phyloP scores from a whole-genome alignment of 2,329 filamentous ascomycete genomes.

The Coniochaeta hoffmannii region DNA sequence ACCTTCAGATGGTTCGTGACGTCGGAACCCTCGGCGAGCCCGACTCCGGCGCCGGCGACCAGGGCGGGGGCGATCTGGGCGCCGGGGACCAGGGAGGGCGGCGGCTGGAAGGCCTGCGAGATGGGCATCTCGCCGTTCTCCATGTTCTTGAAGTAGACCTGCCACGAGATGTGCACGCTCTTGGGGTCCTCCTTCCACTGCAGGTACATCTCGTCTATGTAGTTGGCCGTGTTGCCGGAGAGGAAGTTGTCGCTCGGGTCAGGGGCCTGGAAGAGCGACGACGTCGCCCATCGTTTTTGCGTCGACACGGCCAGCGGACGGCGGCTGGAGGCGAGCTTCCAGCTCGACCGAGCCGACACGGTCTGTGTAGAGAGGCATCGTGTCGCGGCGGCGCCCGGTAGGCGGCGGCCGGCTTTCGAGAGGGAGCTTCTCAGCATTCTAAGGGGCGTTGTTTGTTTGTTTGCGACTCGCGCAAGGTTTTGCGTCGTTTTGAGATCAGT shows the following conservation, averaged over 20 bases:
- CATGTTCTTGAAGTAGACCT: constrained; percentile 99
- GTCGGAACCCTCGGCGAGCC: constrained; percentile 64
- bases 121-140: constrained; percentile 97
- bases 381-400: constrained; percentile 19
- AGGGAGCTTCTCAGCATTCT: constrained; percentile 68
- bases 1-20: constrained; percentile 97
- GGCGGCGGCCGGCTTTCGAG: constrained; percentile 55
- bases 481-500: background rate
- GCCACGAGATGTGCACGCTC: constrained; percentile 97
- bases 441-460: constrained; percentile 13
- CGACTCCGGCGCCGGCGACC: constrained; percentile 60
- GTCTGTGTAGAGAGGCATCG: constrained; percentile 34
- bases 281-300: constrained; percentile 44
- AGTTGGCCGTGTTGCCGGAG: constrained; percentile 93
- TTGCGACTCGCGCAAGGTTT: constrained; percentile 1
- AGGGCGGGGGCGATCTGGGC: constrained; percentile 71
- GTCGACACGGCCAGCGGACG: constrained; percentile 41
- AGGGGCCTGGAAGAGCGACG: constrained; percentile 46
- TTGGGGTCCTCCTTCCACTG: constrained; percentile 91
- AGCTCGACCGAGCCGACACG: constrained; percentile 30
- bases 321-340: constrained; percentile 37
- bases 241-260: constrained; percentile 95
- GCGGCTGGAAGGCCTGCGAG: constrained; percentile 92
- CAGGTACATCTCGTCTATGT: constrained; percentile 99
- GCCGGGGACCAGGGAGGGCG: constrained; percentile 81